phyloP scores from a whole-genome alignment of 805 yeast species.

The Metschnikowia similis region DNA sequence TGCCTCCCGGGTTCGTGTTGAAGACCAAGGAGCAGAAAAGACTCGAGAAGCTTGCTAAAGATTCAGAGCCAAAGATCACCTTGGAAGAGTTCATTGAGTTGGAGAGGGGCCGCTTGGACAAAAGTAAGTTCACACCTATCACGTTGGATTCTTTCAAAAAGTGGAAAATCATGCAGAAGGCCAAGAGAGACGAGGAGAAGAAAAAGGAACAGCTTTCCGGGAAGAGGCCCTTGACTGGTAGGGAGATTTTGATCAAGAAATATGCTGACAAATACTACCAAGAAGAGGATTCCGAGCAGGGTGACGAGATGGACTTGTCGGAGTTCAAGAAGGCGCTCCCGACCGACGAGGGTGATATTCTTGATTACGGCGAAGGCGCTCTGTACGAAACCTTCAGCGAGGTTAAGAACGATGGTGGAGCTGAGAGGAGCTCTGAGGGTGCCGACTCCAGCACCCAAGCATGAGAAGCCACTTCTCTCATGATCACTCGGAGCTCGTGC shows the following conservation, averaged over 20 bases:
- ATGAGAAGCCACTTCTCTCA: slow-evolving; percentile 5
- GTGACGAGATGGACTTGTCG: slow-evolving; percentile 54
- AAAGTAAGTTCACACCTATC: slow-evolving; percentile 75
- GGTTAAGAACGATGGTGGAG: slow-evolving; percentile 3
- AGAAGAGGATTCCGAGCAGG: slow-evolving; percentile 49
- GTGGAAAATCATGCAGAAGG: slow-evolving; percentile 75
- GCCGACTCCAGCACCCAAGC: slow-evolving; percentile 1
- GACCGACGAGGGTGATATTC: slow-evolving; percentile 45
- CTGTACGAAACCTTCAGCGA: slow-evolving; percentile 12
- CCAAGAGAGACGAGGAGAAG: slow-evolving; percentile 45
- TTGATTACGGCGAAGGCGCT: slow-evolving; percentile 67
- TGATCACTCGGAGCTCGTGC: slow-evolving; percentile 2
- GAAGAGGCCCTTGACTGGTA: slow-evolving; percentile 58
- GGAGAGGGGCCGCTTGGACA: slow-evolving; percentile 82
- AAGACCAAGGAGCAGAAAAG: slow-evolving; percentile 96
- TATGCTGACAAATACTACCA: slow-evolving; percentile 52
- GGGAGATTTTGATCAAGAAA: slow-evolving; percentile 61
- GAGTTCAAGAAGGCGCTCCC: slow-evolving; percentile 54
- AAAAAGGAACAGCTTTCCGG: slow-evolving; percentile 31
- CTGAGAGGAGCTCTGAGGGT: slow-evolving; percentile 2
- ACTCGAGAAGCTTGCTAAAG: slow-evolving; percentile 79
- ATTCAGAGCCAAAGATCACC: slow-evolving; percentile 82
- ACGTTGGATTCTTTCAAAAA: slow-evolving; percentile 71
- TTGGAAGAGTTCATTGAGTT: slow-evolving; percentile 94
- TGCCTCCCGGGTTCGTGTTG: slow-evolving; percentile 94